Evolutionary conservation across 352 stramenopile genomes (phyloP).

Genomic region (Phytopythium litorale): DNA sequence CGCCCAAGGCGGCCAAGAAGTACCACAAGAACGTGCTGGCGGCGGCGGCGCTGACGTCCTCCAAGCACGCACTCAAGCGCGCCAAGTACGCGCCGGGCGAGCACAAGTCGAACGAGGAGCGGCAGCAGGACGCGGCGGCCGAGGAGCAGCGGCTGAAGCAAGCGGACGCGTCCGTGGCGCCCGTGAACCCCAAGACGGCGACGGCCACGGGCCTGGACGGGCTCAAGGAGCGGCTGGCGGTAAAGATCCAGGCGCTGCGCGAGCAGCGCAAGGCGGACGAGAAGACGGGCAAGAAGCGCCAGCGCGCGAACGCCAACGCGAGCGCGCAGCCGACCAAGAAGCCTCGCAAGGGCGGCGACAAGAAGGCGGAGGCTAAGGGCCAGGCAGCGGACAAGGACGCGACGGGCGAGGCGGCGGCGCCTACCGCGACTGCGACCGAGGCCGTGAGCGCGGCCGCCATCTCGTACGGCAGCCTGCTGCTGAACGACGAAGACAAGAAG

Average conservation of each 20-base stretch:
- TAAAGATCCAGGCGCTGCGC: slow-evolving; percentile 69
- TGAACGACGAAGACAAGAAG: slow-evolving; percentile 48
- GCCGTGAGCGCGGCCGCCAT: slow-evolving; percentile 31
- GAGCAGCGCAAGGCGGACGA: slow-evolving; percentile 72
- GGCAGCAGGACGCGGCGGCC: slow-evolving; percentile 39
- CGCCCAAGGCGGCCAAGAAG: slow-evolving; percentile 65
- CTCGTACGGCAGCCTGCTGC: slow-evolving; percentile 73
- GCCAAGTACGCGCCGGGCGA: slow-evolving; percentile 63
- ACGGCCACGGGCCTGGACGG: slow-evolving; percentile 47
- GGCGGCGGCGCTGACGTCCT: slow-evolving; percentile 43
- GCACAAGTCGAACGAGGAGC: slow-evolving; percentile 63
- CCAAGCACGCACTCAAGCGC: slow-evolving; percentile 67
- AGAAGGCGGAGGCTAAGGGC: slow-evolving; percentile 21
- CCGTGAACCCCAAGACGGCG: slow-evolving; percentile 30
- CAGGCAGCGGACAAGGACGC: slow-evolving; percentile 35
- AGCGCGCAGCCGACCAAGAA: slow-evolving; percentile 26
- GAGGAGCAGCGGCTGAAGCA: slow-evolving; percentile 49
- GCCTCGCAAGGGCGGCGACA: slow-evolving; percentile 14
- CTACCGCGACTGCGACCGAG: slow-evolving; percentile 17
- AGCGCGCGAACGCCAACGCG: slow-evolving; percentile 15
- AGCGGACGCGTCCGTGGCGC: slow-evolving; percentile 28
- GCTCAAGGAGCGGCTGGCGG: slow-evolving; percentile 58
- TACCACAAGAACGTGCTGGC: slow-evolving; percentile 72
- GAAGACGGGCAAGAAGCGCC: slow-evolving; percentile 54
- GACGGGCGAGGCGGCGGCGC: slow-evolving; percentile 29